phyloP scores from a whole-genome alignment of 192 early-diverging fungal species.

The Geranomyces variabilis region DNA sequence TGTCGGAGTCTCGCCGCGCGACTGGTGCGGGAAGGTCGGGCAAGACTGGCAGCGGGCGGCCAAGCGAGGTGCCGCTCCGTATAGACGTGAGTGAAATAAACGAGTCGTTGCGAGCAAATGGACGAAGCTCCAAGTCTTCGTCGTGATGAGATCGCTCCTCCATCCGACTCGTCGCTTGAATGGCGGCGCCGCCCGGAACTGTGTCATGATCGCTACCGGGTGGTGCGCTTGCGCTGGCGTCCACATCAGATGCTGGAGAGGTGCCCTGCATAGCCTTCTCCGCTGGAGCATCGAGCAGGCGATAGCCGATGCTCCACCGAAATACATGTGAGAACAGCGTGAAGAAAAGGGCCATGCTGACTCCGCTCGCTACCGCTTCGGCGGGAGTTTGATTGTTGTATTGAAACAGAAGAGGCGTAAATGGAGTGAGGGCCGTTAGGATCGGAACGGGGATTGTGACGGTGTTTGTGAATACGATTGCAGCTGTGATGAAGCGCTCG shows the following conservation, averaged over 20 bases:
- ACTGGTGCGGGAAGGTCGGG: neutral
- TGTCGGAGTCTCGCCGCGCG: neutral
- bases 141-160: too few species aligned
- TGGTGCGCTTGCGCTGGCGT: too few species aligned
- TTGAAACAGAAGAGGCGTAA: constrained; percentile 7
- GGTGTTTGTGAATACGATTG: constrained; percentile 15
- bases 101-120: neutral
- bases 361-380: constrained; percentile 1
- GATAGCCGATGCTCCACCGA: constrained; percentile 19
- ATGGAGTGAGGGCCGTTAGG: constrained; percentile 4
- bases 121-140: neutral
- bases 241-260: too few species aligned
- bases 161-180: too few species aligned
- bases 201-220: too few species aligned
- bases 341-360: constrained; percentile 13
- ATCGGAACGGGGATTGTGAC: constrained; percentile 14
- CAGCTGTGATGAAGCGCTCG: constrained; percentile 9
- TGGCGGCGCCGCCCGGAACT: too few species aligned
- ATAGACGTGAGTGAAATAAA: neutral
- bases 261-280: neutral
- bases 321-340: constrained; percentile 11
- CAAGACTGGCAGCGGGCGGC: constrained; percentile 4
- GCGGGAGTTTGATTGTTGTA: neutral
- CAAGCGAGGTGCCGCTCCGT: constrained; percentile 1
- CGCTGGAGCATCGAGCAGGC: constrained; percentile 12